Evolutionary conservation across 768 basidiomycete genomes (phyloP), one percentile per base, ranked within the genome.

Genomic region (Rhodotorula sphaerocarpa): DNA sequence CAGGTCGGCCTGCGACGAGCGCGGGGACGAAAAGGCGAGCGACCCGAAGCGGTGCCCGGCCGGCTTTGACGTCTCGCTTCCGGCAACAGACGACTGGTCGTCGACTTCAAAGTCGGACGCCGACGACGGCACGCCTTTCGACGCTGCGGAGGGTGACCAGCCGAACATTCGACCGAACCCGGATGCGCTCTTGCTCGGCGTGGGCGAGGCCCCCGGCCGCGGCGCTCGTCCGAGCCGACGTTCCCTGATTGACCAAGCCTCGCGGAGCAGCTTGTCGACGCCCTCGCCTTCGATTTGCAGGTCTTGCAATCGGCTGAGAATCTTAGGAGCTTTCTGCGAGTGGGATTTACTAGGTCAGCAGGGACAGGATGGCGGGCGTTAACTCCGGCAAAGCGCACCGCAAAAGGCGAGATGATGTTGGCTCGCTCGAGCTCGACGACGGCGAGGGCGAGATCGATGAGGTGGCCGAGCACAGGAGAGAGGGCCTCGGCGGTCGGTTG

Each of bases 381-480:
- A n/a, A n/a, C 21, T 43, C 14, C 11, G 7, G 42, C 20, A 43
- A 43, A 5, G 53, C 62, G 31, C 18, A 57, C 55, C 0, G 66
- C 34, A 23, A 42, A 68, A 0, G 66, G 66, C 11, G 67, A 65
- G 15, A 69, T 7, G 43, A 65, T 48, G 7, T 53, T 69, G 2
- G 43, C 12, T 0, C 63, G 59, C 11, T 65, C 57, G 11, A 55
- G 39, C 30, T 65, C 48, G 16, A 69, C 53, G 27, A 65, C 7
- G 4, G 67, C 67, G 44, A 69, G 55, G 2, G 52, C 44, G 57
- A 69, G 48, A 41, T 69, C 67, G 63, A 69, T 44, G 5, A 65
- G 53, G 44, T 69, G 67, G 3, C 59, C 60, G 25, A 69, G 63
- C 3, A 69, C 31, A 25, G 67, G 67, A 11, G 67, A 61, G 36